phyloP scores from a whole-genome alignment of 2,329 filamentous ascomycete genomes.

The Beauveria rudraprayagi region DNA sequence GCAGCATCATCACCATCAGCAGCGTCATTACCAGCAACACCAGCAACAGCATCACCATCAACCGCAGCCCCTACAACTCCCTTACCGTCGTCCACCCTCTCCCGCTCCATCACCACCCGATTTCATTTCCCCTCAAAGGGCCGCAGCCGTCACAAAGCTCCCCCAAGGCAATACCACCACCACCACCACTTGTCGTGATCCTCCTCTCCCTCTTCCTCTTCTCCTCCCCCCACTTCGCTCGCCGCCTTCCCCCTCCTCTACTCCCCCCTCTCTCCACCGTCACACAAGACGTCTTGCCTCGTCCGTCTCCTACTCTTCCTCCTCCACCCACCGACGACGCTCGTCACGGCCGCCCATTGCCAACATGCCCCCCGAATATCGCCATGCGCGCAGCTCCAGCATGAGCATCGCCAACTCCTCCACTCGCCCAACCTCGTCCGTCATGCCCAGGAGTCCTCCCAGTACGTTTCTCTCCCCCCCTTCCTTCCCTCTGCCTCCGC shows the following conservation, averaged over 20 bases:
- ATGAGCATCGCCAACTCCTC: conserved; percentile 38
- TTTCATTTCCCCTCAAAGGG: no score
- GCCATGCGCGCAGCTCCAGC: conserved; percentile 51
- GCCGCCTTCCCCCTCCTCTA: background rate
- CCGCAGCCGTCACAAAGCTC: no score
- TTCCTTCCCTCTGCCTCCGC: background rate
- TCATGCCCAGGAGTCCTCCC: conserved; percentile 55
- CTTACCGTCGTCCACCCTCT: background rate
- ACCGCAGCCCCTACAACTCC: background rate
- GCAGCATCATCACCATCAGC: background rate
- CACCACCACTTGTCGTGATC: background rate
- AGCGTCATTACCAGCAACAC: background rate
- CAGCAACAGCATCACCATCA: background rate
- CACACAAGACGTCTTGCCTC: conserved; percentile 12
- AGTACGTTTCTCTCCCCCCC: conserved; percentile 36
- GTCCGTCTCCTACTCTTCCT: conserved; percentile 11
- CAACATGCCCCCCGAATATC: conserved; percentile 39
- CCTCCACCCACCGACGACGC: conserved; percentile 11
- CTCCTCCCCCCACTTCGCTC: background rate
- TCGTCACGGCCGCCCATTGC: conserved; percentile 10
- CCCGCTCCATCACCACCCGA: background rate
- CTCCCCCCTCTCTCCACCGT: conserved; percentile 6
- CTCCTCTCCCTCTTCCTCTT: background rate
- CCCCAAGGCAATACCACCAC: background rate
- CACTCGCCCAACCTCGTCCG: conserved; percentile 38